phyloP scores from a whole-genome alignment of 139 green algal genomes.

The Eudorina sp. region DNA sequence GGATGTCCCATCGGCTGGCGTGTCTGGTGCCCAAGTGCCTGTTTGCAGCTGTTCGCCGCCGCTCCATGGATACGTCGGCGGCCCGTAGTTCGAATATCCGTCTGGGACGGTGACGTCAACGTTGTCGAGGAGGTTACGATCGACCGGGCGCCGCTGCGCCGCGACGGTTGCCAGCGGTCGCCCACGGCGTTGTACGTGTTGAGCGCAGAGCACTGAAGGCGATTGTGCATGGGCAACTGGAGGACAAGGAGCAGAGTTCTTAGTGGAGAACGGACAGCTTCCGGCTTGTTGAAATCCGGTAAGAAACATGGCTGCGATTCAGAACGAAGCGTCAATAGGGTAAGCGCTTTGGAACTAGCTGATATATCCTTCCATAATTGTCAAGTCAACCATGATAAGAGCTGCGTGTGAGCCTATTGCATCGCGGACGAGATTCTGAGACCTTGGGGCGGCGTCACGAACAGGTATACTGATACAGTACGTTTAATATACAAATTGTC shows the following conservation, averaged over 20 bases:
- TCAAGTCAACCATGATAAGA: too few relatives aligned
- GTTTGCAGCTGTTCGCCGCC: not conserved
- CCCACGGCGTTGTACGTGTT: not conserved
- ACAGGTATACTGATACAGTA: too few relatives aligned
- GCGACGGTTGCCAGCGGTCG: not conserved
- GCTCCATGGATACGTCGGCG: not conserved
- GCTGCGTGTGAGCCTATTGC: too few relatives aligned
- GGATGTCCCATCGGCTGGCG: not conserved
- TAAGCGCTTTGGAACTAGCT: too few relatives aligned
- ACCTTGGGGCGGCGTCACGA: too few relatives aligned
- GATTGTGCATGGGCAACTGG: not conserved
- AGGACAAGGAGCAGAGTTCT: too few relatives aligned
- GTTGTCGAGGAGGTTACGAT: conserved; percentile 24
- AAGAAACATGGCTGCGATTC: not conserved
- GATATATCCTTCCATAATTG: too few relatives aligned
- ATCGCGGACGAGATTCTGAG: too few relatives aligned
- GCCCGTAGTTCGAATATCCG: not conserved
- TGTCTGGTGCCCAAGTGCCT: too few relatives aligned
- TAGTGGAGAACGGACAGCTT: too few relatives aligned
- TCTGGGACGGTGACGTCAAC: not conserved
- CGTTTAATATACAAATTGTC: too few relatives aligned
- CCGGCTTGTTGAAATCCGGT: not conserved
- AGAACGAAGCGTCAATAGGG: too few relatives aligned
- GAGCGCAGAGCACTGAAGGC: not conserved
- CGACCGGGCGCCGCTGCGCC: not conserved